These are phyloP conservation scores for Pseudomonodictys pantanalensis DNA, from an alignment of 495 filamentous ascomycete genomes.

Conservation along the genomic window DNA sequence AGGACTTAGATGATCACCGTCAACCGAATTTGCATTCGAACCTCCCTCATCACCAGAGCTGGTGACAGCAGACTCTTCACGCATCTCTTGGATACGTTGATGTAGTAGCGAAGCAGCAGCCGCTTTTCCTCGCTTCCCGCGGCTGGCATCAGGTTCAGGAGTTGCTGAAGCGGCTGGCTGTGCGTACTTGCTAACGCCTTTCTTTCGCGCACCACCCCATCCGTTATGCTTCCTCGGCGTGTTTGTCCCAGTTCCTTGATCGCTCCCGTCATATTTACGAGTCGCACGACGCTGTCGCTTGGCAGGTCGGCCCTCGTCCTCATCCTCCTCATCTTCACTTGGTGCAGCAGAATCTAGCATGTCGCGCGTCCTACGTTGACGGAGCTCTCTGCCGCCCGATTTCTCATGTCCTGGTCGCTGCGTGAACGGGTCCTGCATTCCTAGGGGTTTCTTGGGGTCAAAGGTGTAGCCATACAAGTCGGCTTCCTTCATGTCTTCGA, in stretches of 20 bases:
- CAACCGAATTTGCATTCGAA: background rate
- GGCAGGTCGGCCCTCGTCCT: slow-evolving; percentile 23
- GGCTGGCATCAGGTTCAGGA: slow-evolving; percentile 30
- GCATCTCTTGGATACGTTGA: slow-evolving; percentile 39
- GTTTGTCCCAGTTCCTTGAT: slow-evolving; percentile 16
- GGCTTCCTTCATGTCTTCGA: slow-evolving; percentile 44
- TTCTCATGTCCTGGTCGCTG: slow-evolving; percentile 36
- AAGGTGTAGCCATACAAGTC: slow-evolving; percentile 44
- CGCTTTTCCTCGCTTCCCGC: slow-evolving; percentile 21
- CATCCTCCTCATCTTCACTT: slow-evolving; percentile 34
- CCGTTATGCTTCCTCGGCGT: slow-evolving; percentile 18
- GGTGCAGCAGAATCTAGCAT: slow-evolving; percentile 30
- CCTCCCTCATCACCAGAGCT: slow-evolving; percentile 33
- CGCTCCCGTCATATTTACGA: slow-evolving; percentile 22
- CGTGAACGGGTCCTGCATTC: slow-evolving; percentile 40
- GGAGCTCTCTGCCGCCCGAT: slow-evolving; percentile 39
- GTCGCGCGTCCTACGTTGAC: slow-evolving; percentile 37
- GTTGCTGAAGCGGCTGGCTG: slow-evolving; percentile 20
- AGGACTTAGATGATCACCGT: background rate
- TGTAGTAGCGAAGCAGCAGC: slow-evolving; percentile 16
- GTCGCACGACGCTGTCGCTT: slow-evolving; percentile 27
- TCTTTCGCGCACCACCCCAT: slow-evolving; percentile 33
- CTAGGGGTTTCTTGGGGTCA: slow-evolving; percentile 38
- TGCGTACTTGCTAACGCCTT: slow-evolving; percentile 20
- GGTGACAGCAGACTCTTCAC: slow-evolving; percentile 36